Evolutionary conservation across 768 basidiomycete genomes (phyloP).

Genomic region (Daedalea quercina): DNA sequence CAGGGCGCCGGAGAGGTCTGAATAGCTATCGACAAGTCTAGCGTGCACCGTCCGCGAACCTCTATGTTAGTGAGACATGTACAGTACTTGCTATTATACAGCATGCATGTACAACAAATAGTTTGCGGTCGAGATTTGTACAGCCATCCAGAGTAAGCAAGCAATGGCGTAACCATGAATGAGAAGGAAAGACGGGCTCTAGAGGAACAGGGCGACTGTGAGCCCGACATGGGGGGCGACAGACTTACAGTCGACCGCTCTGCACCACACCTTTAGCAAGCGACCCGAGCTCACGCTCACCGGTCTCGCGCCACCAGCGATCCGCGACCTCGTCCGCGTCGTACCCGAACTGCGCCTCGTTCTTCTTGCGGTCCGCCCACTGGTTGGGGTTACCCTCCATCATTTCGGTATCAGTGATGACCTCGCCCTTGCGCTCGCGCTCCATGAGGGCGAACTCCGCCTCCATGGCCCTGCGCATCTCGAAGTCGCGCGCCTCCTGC

Average conservation of each 20-base stretch:
- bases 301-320: constrained; percentile 38
- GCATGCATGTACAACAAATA: background rate
- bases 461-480: constrained; percentile 45
- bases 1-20: too few relatives aligned
- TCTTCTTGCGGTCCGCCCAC: constrained; percentile 55
- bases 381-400: constrained; percentile 39
- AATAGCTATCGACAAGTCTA: too few relatives aligned
- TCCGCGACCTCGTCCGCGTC: constrained; percentile 47
- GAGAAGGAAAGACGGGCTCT: too few relatives aligned
- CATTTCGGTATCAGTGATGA: constrained; percentile 17
- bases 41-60: background rate
- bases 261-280: background rate
- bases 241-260: background rate
- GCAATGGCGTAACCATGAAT: background rate
- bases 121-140: background rate
- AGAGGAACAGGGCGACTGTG: too few relatives aligned
- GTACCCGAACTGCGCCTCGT: constrained; percentile 40
- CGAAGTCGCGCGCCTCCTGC: constrained; percentile 42
- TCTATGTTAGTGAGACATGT: background rate
- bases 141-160: background rate
- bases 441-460: constrained; percentile 23
- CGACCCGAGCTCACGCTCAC: constrained; percentile 9
- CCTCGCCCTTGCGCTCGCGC: constrained; percentile 11
- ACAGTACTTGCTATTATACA: background rate
- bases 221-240: too few relatives aligned